Percentiles rank a stretch among this genome's conserved stretches.
These are phyloP conservation scores for Oropetium thomaeum DNA, from an alignment of 176 grass and related monocot genomes.

Conservation along the genomic window DNA sequence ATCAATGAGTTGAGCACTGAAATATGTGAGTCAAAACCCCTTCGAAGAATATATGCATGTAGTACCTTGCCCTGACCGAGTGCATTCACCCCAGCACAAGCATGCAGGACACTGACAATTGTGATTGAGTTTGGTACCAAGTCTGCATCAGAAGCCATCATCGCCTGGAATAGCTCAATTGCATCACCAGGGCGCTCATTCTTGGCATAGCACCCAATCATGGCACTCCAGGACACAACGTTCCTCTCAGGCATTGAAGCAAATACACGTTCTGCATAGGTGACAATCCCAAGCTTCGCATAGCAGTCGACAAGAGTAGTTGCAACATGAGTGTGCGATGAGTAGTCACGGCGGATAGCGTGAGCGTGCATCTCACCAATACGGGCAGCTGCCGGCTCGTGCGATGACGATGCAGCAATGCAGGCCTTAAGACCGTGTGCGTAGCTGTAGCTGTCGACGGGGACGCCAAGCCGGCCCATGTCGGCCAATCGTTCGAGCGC, in stretches of 20 bases:
- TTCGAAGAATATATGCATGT: slow-evolving; percentile 63
- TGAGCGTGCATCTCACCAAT: slow-evolving; percentile 63
- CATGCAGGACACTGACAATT: slow-evolving; percentile 56
- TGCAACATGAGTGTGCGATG: slow-evolving; percentile 49
- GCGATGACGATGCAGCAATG: slow-evolving; percentile 53
- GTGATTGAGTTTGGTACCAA: slow-evolving; percentile 57
- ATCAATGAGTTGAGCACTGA: slow-evolving; percentile 64
- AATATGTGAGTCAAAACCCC: slow-evolving; percentile 48
- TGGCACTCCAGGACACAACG: slow-evolving; percentile 88
- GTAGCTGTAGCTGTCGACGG: slow-evolving; percentile 74
- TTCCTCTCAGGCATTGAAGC: slow-evolving; percentile 55
- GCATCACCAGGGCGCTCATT: slow-evolving; percentile 76
- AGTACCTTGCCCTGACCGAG: slow-evolving; percentile 56
- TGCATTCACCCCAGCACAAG: slow-evolving; percentile 52
- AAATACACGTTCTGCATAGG: slow-evolving; percentile 54
- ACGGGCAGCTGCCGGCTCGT: slow-evolving; percentile 26
- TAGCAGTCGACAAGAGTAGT: slow-evolving; percentile 89
- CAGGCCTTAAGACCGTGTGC: slow-evolving; percentile 77
- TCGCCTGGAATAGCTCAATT: slow-evolving; percentile 63
- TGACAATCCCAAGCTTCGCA: slow-evolving; percentile 57
- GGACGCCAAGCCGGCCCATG: slow-evolving; percentile 49
- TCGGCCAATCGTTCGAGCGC: slow-evolving; percentile 49
- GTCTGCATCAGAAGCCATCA: slow-evolving; percentile 51
- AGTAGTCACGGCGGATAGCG: slow-evolving; percentile 33
- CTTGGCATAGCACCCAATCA: slow-evolving; percentile 81